Conservation (phyloP, 73 alveolate genomes). For the Blepharisma stoltei region DNA sequence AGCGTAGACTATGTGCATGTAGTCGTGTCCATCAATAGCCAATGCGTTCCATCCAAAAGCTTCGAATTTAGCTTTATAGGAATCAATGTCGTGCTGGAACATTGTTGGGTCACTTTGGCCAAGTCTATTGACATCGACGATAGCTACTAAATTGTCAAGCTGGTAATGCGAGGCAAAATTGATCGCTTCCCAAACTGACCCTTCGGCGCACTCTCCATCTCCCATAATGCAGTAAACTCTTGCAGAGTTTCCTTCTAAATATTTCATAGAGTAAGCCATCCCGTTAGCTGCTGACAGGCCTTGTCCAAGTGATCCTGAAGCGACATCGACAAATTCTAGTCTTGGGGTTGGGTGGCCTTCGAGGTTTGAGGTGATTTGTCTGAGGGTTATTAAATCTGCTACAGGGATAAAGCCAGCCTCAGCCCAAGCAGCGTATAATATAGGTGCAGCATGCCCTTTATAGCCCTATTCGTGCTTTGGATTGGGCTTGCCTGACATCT, state of each 20-base stretch:
- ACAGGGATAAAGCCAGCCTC: conserved; percentile 55
- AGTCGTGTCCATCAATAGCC: conserved; percentile 67
- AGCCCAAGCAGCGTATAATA: conserved; percentile 75
- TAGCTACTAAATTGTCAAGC: conserved; percentile 65
- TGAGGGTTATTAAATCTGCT: conserved; percentile 47
- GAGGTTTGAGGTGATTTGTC: conserved; percentile 57
- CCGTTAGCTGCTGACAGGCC: conserved; percentile 75
- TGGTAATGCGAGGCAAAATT: conserved; percentile 64
- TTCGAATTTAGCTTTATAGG: conserved; percentile 58
- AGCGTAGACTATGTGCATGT: conserved; percentile 48
- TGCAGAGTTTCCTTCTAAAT: conserved; percentile 43
- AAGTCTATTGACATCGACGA: conserved; percentile 70
- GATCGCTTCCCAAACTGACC: conserved; percentile 77
- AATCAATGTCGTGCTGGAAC: conserved; percentile 54
- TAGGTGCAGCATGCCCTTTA: conserved; percentile 87
- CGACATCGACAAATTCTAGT: conserved; percentile 73
- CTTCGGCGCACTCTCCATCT: conserved; percentile 80
- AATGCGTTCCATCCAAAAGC: conserved; percentile 69
- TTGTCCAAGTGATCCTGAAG: conserved; percentile 79
- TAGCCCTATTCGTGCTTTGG: too few relatives aligned
- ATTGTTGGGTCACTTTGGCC: conserved; percentile 68
- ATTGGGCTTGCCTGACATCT: too few relatives aligned
- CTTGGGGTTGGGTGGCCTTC: conserved; percentile 88
- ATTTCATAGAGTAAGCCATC: conserved; percentile 72
- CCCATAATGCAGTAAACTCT: conserved; percentile 58